A percentile compares a stretch with the other conserved stretches of the same genome.
Conservation (phyloP, 805 yeast genomes). For the Wickerhamomyces rabaulensis region DNA sequence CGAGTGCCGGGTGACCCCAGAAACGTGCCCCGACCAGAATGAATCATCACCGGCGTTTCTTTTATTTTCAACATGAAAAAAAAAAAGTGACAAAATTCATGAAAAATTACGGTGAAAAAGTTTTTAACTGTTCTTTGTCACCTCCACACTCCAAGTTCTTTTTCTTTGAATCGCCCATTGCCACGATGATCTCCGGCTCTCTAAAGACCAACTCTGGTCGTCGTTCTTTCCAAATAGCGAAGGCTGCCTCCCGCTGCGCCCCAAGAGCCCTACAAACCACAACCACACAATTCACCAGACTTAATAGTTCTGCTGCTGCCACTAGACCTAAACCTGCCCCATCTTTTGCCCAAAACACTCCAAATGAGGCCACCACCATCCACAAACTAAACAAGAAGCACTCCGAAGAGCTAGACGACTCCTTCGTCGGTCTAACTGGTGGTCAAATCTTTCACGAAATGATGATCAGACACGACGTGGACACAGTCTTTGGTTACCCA, state of each 20-base stretch:
- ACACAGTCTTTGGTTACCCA: slow-evolving; percentile 95
- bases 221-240: slow-evolving; percentile 10
- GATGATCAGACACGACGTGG: slow-evolving; percentile 96
- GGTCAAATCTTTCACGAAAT: slow-evolving; percentile 98
- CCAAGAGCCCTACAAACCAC: background rate
- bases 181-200: slow-evolving; percentile 1
- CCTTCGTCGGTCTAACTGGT: slow-evolving; percentile 94
- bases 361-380: slow-evolving; percentile 2
- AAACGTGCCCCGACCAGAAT: too few relatives aligned
- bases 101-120: background rate
- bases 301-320: slow-evolving; percentile 8
- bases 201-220: slow-evolving; percentile 17
- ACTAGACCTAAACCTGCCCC: slow-evolving; percentile 25
- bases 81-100: background rate
- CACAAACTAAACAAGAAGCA: slow-evolving; percentile 3
- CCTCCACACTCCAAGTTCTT: background rate
- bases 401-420: slow-evolving; percentile 55
- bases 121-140: background rate
- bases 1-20: too few relatives aligned
- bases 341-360: slow-evolving; percentile 18
- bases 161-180: background rate
- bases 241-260: background rate
- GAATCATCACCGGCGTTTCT: background rate
- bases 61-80: background rate
- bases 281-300: slow-evolving; percentile 1